These are phyloP conservation scores for Calonectria pteridis DNA, from an alignment of 2,329 filamentous ascomycete genomes.

Conservation along the genomic window DNA sequence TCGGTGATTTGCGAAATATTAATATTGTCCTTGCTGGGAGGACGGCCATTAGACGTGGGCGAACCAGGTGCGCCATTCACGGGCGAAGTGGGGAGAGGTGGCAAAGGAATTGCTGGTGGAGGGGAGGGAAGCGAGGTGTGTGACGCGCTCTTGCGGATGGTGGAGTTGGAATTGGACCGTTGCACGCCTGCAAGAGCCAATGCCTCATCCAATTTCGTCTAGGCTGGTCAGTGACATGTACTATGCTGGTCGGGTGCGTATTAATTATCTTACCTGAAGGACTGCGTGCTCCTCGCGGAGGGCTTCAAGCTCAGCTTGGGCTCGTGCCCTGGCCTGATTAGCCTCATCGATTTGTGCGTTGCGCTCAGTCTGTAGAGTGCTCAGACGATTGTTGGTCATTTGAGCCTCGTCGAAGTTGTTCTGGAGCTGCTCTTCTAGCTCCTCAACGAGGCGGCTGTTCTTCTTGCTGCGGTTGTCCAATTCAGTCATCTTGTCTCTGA, in stretches of 20 bases:
- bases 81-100: slow-evolving; percentile 79
- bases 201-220: slow-evolving; percentile 73
- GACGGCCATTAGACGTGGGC: slow-evolving; percentile 70
- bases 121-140: slow-evolving; percentile 90
- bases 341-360: slow-evolving; percentile 84
- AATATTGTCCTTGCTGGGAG: slow-evolving; percentile 81
- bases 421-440: slow-evolving; percentile 96
- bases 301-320: slow-evolving; percentile 77
- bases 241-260: not conserved
- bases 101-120: slow-evolving; percentile 94
- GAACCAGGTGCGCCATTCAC: slow-evolving; percentile 59
- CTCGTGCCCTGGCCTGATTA: slow-evolving; percentile 70
- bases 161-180: slow-evolving; percentile 74
- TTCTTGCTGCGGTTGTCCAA: slow-evolving; percentile 83
- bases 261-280: slow-evolving; percentile 77
- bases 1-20: slow-evolving; percentile 84
- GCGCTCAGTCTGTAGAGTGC: slow-evolving; percentile 81
- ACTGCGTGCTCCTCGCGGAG: slow-evolving; percentile 77
- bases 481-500: slow-evolving; percentile 75
- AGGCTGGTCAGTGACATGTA: slow-evolving; percentile 41
- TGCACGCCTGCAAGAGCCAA: slow-evolving; percentile 58
- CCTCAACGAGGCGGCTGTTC: slow-evolving; percentile 91
- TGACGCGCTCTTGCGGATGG: slow-evolving; percentile 86
- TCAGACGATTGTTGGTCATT: slow-evolving; percentile 85
- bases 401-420: slow-evolving; percentile 96